Evolutionary conservation across 192 early-diverging fungal species (phyloP).

Genomic region (Pilaira anomala): DNA sequence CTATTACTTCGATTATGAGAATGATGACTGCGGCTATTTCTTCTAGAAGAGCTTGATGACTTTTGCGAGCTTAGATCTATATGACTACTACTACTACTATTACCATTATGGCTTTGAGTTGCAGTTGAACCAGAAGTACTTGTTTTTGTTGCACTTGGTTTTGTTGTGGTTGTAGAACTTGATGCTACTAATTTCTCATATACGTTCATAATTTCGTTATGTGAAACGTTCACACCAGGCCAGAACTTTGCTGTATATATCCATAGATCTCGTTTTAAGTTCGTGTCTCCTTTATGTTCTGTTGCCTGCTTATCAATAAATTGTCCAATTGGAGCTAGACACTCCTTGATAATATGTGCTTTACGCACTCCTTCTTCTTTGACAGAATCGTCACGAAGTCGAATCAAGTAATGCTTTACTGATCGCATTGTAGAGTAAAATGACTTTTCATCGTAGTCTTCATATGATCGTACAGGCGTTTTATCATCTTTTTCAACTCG

Average conservation of each 20-base stretch:
- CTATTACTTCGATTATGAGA: constrained; percentile 18
- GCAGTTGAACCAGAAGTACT: too few species aligned
- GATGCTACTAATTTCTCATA: constrained; percentile 46
- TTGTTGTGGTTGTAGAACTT: too few species aligned
- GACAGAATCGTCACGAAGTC: constrained; percentile 44
- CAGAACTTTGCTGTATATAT: constrained; percentile 67
- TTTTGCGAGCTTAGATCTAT: too few species aligned
- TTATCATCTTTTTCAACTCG: neutral
- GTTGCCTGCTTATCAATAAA: constrained; percentile 46
- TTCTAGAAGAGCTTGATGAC: too few species aligned
- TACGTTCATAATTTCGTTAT: constrained; percentile 50
- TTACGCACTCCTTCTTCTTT: constrained; percentile 36
- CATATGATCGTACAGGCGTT: neutral
- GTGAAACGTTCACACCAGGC: constrained; percentile 54
- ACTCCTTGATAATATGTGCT: constrained; percentile 50
- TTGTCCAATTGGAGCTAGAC: constrained; percentile 51
- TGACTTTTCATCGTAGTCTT: neutral
- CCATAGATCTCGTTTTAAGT: constrained; percentile 60
- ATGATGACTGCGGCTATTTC: constrained; percentile 23
- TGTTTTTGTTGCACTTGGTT: neutral
- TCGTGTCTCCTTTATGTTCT: constrained; percentile 22
- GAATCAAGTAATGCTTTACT: constrained; percentile 56
- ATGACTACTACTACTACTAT: neutral
- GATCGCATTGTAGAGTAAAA: constrained; percentile 55
- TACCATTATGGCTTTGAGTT: neutral